Evolutionary conservation across 78 protist species (phyloP), one percentile per base, ranked within the genome.

Genomic region (Dictyostelium citrinum): DNA sequence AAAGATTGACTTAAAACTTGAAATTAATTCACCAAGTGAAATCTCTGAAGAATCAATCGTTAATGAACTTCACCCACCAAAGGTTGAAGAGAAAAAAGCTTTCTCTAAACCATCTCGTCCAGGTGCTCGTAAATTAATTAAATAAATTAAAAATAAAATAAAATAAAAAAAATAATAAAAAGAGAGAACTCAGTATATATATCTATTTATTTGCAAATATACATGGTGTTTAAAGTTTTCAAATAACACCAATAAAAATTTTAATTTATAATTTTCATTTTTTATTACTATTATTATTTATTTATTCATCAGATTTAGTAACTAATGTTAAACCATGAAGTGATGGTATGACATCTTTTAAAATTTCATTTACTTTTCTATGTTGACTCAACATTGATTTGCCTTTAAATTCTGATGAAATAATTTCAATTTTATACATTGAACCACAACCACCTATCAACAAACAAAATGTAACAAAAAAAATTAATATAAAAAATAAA

Each of bases 41-140:
- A 37, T 94, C 37, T 61, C 84, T 16, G 75, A 43, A 68, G 27
- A 37, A 8, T 41, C 55, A 5, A 71, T 94, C n/a, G 46, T 76
- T 12, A 70, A 31, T 11, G 85, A 94, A 68, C 39, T 94, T 1
- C 96, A 94, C 49, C 96, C 96, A 78, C 90, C 84, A 70, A 83
- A 90, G 20, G 79, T 43, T 9, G 90, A 77, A 46, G 92, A 86
- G 45, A 86, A 94, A 82, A 83, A 75, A 64, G 82, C 92, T 33
- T 94, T 94, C 35, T 24, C 94, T 1, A 85, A 31, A 58, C 96
- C 96, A 90, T 45, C 88, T 8, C 85, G 93, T 81, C 91, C 96
- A 76, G 96, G 96, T 61, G 82, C 81, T 75, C 82, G 95, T 78
- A 91, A 74, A 79, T 68, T 82, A 39, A 82, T 74, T 29, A 77